phyloP scores from a whole-genome alignment of 2,329 filamentous ascomycete genomes.

The Coniochaeta prunicola region DNA sequence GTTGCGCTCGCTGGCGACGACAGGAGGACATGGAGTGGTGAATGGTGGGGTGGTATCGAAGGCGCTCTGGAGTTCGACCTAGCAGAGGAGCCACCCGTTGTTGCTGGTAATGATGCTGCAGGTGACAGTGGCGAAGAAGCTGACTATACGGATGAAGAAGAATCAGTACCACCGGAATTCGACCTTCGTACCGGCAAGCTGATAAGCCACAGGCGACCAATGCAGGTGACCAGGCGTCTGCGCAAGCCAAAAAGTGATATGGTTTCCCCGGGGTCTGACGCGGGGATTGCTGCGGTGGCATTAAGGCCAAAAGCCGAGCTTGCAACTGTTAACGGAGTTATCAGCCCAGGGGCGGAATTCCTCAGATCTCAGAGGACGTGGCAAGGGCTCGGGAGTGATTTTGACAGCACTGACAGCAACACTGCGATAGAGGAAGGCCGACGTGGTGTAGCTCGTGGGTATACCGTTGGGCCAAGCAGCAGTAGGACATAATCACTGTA shows the following conservation, averaged over 20 bases:
- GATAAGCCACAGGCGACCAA: slow-evolving; percentile 69
- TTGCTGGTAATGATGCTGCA: slow-evolving; percentile 15
- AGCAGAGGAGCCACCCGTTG: slow-evolving; percentile 15
- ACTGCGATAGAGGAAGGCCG: slow-evolving; percentile 77
- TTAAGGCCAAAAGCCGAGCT: slow-evolving; percentile 57
- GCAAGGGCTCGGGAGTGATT: slow-evolving; percentile 88
- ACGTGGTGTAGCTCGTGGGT: slow-evolving; percentile 82
- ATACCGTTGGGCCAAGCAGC: slow-evolving; percentile 63
- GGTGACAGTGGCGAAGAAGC: slow-evolving; percentile 26
- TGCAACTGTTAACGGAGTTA: slow-evolving; percentile 72
- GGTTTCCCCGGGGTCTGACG: slow-evolving; percentile 7
- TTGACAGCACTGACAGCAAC: slow-evolving; percentile 50
- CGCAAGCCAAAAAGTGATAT: not conserved
- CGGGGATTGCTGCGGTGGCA: slow-evolving; percentile 45
- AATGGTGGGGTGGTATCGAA: slow-evolving; percentile 85
- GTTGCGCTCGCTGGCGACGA: slow-evolving; percentile 69
- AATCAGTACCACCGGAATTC: slow-evolving; percentile 81
- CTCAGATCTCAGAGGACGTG: slow-evolving; percentile 77
- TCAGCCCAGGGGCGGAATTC: slow-evolving; percentile 89
- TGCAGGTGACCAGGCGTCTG: slow-evolving; percentile 40
- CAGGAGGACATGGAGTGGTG: slow-evolving; percentile 74
- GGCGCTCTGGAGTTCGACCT: slow-evolving; percentile 38
- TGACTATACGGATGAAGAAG: slow-evolving; percentile 50
- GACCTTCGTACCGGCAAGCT: slow-evolving; percentile 85
- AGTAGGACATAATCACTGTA: slow-evolving; percentile 20